Evolutionary conservation across 768 basidiomycete species (phyloP).

Genomic region (Epithele typhae): DNA sequence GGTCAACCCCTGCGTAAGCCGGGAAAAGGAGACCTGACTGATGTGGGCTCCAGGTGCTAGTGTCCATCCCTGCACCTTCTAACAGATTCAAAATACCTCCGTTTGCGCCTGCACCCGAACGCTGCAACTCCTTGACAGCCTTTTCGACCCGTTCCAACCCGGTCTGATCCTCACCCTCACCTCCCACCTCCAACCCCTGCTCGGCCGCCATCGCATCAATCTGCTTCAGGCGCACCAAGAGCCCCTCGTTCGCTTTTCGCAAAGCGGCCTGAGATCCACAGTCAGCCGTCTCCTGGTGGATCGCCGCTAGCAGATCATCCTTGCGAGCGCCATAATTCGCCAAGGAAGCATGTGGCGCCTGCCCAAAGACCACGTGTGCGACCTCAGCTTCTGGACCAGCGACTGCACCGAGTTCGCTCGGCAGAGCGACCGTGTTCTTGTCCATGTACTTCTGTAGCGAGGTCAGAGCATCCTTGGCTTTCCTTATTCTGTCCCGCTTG

Average conservation of each 20-base stretch:
- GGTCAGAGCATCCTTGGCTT: conserved; percentile 44
- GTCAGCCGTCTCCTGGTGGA: conserved; percentile 23
- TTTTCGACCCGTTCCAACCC: conserved; percentile 45
- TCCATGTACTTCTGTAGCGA: conserved; percentile 49
- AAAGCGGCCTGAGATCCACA: conserved; percentile 26
- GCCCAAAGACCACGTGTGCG: conserved; percentile 7
- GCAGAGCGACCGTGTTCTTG: conserved; percentile 26
- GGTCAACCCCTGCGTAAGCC: too few relatives aligned
- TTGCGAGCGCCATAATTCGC: conserved; percentile 43
- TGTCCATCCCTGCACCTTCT: conserved; percentile 35
- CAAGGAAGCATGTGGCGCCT: conserved; percentile 30
- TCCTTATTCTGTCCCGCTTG: conserved; percentile 53
- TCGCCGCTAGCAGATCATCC: conserved; percentile 32
- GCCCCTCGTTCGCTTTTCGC: conserved; percentile 41
- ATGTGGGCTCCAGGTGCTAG: too few relatives aligned
- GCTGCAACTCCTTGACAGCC: conserved; percentile 34
- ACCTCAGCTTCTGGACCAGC: too few relatives aligned
- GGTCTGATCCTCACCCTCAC: conserved; percentile 39
- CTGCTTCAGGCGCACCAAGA: conserved; percentile 49
- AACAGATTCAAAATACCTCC: conserved; percentile 44
- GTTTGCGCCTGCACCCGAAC: conserved; percentile 2
- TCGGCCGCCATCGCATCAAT: conserved; percentile 44
- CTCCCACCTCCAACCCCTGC: conserved; percentile 36
- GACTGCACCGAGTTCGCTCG: too few relatives aligned
- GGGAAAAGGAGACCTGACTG: too few relatives aligned